Evolutionary conservation across 805 yeast species (phyloP), one percentile per base, ranked within the genome.

Genomic region (Sungouiella blattae): DNA sequence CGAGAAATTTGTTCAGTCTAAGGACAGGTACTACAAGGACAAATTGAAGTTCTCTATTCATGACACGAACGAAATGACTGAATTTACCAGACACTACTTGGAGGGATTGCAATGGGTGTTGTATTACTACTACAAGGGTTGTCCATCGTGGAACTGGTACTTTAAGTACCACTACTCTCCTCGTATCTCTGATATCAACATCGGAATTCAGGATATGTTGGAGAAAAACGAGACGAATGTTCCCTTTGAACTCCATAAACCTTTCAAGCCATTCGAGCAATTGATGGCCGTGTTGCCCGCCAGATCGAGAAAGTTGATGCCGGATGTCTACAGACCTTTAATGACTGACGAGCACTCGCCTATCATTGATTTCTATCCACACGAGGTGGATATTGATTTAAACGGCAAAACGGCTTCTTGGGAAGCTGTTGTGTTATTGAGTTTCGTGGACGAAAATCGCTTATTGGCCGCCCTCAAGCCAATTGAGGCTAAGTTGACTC

Each of bases 51-150:
- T 87, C 43, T 69, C 81, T 4, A 69, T 80, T 36, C 59, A 77
- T 22, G 83, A 83, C 45, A 74, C 71, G 16, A 83, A 76, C 1
- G 60, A 75, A 39, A 61, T 89, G 45, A 59, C 57, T n/a, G 80
- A 77, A 7, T 57, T 87, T 44, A 74, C 94, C 6, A 78, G 78
- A 47, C 88, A 86, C 54, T 93, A 89, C 55, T 70, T 93, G 27
- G 96, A 89, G 60, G 98, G 98, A 46, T 70, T 91, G 43, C 98
- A 91, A 63, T 91, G 98, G 98, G 98, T 93, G 11, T 67, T 93
- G 58, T 80, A 74, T 53, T 91, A 91, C 64, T 91, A 91, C 62
- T 91, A 88, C 55, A 74, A 75, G 48, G 98, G 97, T 18, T 81
- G 87, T 53, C 85, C 87, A 26, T 88, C 98, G 2, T 91, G 98